Evolutionary conservation across 768 basidiomycete genomes (phyloP), one percentile per base, ranked within the genome.

Genomic region (Agrocybe praecox): DNA sequence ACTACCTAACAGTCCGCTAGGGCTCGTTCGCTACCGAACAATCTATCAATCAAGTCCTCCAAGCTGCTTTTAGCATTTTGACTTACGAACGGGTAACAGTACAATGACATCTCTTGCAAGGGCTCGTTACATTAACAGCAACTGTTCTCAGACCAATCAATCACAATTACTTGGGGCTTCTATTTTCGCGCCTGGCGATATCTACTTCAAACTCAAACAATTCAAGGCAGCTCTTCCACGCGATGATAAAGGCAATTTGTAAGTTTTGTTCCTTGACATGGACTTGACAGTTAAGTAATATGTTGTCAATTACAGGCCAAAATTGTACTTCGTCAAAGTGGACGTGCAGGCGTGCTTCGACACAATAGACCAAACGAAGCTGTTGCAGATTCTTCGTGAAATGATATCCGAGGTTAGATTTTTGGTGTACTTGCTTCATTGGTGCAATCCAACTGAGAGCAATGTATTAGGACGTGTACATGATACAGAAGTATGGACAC

Each of bases 291-390:
- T 36, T 21, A 29, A 6, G 2, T 46, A 34, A 21, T n/a, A 15
- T n/a, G 19, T 36, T 56, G 14, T n/a, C 42, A 19, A 36, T 3
- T 23, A 7, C 50, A 96, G 96, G 34, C 94, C 96, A 0, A 86
- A 86, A 60, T 72, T 98, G 6, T 98, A 95, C 71, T 96, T 99
- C 64, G 96, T 95, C 49, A 99, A 99, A 71, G 85, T 97, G 22
- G 97, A 99, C 67, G 94, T 98, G 17, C 90, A 90, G 58, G 89
- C 96, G 7, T 97, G 95, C 63, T 99, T 98, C 76, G 97, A 99
- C 72, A 94, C 91, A 0, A 98, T 98, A 56, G 87, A 94, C 32
- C 97, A 98, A 70, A 79, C 83, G 8, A 95, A 89, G 64, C 73
- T 99, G 44, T 72, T 98, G 29, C 78, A 83, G 36, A 92, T 99